Evolutionary conservation across 2,329 filamentous ascomycete genomes (phyloP), one percentile per base, ranked within the genome.

Genomic region (Neoscytalidium dimidiatum): DNA sequence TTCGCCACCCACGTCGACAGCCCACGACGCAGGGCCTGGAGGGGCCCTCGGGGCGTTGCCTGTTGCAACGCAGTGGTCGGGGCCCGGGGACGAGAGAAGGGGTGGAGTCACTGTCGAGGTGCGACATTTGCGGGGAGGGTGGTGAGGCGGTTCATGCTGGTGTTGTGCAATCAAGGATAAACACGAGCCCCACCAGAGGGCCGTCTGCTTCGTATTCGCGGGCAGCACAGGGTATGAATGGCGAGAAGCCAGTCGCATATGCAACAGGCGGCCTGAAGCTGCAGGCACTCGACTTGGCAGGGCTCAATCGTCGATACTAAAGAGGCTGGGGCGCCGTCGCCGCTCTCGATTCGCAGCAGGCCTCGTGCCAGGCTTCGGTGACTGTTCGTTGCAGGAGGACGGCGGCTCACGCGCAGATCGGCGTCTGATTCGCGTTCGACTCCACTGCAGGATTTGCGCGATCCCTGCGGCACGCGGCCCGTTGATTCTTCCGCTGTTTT

Each of bases 91-190:
- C 9, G 33, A 13, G 33, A 56, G 23, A n/a, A 51, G 46, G 13
- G 13, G 14, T 23, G 6, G 21, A 31, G 33, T 5, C 33, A 3
- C 4, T 6, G 19, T n/a, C 14, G 19, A 41, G 51, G 31, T 56
- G 52, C 52, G 35, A 56, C 52, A 43, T 33, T 13, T 23, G 31
- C n/a, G 21, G 33, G 28, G 31, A 41, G 23, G 2, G 23, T 28
- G n/a, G 33, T 26, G 53, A 19, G 17, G 53, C 21, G 17, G 53
- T 7, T 46, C 14, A 23, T 33, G 56, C 41, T 14, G n/a, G 13
- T 33, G 38, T 46, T 60, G 53, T 57, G 56, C 56, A 60, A 58
- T 58, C 38, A 44, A 43, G 35, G 38, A 58, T 58, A 58, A 29
- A 44, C 53, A 58, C 53, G 53, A 46, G 56, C 56, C 56, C 56